Evolutionary conservation across 768 basidiomycete species (phyloP), one percentile per base, ranked within the genome.

Genomic region (Russula foetens): DNA sequence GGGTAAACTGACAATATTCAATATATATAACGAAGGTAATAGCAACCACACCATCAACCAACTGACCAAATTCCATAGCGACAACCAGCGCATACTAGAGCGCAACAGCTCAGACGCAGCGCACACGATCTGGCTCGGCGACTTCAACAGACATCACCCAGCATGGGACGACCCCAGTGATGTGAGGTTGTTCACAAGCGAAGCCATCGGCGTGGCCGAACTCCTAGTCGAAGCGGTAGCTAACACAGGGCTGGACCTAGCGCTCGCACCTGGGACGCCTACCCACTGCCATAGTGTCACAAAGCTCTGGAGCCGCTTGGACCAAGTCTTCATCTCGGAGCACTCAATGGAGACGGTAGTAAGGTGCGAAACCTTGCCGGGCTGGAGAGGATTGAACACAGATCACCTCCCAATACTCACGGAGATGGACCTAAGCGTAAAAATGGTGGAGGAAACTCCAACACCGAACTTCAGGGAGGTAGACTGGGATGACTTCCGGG

Each of bases 381-480:
- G 17, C 0, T 14, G 7, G 11, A 26, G 31, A 12, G n/a, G 49
- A 1, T 6, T 50, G 0, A 50, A 50, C 2, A 50, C n/a, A 0
- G 49, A 50, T 11, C 38, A 53, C 17, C 26, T 41, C 15, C 50
- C 50, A 15, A 26, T 52, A 7, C 12, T 33, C 6, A 50, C 49
- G 0, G n/a, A 23, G n/a, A 4, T 50, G 4, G 19, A 23, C 31
- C 49, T 50, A 11, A 12, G 12, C 11, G 4, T 21, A 14, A 4
- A 4, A 2, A 46, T 1, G 7, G 5, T 2, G 2, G 2, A 21
- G 2, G n/a, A 14, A 0, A 4, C 33, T 1, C 12, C 31, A 21
- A 2, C 14, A 0, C 31, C 1, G 3, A 50, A 50, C 49, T 50
- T 33, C n/a, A 2, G n/a, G 0, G 11, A 50, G 2, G 24, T 50